Evolutionary conservation across 1,139 yeast genomes (phyloP).

Genomic region (Nakaseomyces bracarensis): DNA sequence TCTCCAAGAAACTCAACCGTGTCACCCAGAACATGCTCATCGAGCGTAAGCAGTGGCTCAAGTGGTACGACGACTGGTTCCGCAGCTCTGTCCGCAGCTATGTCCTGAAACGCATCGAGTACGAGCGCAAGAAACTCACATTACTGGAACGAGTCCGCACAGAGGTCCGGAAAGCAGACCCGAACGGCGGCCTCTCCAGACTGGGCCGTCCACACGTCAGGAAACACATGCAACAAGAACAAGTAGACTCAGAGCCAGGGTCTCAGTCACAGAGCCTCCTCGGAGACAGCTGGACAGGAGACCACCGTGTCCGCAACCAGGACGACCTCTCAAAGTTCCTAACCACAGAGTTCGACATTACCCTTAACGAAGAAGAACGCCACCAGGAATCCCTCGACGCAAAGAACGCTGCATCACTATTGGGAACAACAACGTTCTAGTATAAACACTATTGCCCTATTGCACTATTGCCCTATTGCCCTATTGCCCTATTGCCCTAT

Average conservation of each 20-base stretch:
- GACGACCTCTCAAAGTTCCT: constrained; percentile 11
- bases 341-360: constrained; percentile 16
- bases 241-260: constrained; percentile 36
- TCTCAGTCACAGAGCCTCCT: constrained; percentile 31
- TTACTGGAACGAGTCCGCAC: constrained; percentile 66
- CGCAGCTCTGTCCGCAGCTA: constrained; percentile 48
- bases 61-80: constrained; percentile 50
- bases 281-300: constrained; percentile 39
- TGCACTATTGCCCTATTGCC: too few relatives aligned
- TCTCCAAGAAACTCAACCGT: constrained; percentile 66
- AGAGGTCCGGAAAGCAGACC: constrained; percentile 71
- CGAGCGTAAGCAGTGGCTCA: constrained; percentile 49
- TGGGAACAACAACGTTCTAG: constrained; percentile 60
- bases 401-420: constrained; percentile 66
- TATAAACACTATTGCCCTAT: too few relatives aligned
- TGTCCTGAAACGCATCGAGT: constrained; percentile 69
- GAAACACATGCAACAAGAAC: constrained; percentile 33
- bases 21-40: constrained; percentile 79
- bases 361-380: constrained; percentile 9
- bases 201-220: constrained; percentile 48
- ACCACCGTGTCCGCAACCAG: constrained; percentile 22
- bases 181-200: constrained; percentile 73
- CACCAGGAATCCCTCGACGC: constrained; percentile 48
- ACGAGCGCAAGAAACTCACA: constrained; percentile 72
- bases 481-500: too few relatives aligned